These are phyloP conservation scores for Echium plantagineum DNA, from an alignment of 257 asterid species.

Conservation along the genomic window DNA sequence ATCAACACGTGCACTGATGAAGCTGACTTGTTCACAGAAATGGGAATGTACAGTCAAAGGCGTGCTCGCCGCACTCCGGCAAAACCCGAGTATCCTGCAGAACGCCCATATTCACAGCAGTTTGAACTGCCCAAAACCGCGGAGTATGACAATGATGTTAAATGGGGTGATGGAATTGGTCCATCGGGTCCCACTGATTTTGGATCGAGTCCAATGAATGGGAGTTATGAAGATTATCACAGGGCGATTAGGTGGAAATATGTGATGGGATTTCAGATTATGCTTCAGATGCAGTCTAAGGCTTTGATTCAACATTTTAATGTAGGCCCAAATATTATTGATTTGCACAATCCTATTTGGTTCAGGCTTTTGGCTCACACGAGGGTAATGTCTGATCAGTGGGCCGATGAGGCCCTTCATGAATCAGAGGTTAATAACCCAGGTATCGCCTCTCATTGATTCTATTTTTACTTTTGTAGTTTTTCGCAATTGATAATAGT, in stretches of 20 bases:
- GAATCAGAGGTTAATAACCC: constrained; percentile 51
- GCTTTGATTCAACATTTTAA: constrained; percentile 62
- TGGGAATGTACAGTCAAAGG: constrained; percentile 23
- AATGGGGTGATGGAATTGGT: constrained; percentile 32
- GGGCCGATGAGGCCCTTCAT: constrained; percentile 53
- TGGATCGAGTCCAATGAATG: constrained; percentile 20
- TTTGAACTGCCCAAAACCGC: constrained; percentile 10
- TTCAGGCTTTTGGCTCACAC: constrained; percentile 50
- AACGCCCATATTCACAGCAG: constrained; percentile 20
- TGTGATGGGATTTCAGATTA: constrained; percentile 47
- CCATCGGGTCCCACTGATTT: constrained; percentile 50
- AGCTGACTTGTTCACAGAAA: constrained; percentile 18
- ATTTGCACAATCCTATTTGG: constrained; percentile 59
- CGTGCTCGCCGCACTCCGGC: constrained; percentile 24
- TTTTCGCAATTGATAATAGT: background rate
- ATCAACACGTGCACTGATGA: constrained; percentile 42
- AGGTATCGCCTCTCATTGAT: constrained; percentile 26
- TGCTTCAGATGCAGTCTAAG: constrained; percentile 72
- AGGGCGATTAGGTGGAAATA: constrained; percentile 50
- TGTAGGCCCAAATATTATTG: constrained; percentile 53
- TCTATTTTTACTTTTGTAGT: background rate
- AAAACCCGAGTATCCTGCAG: constrained; percentile 27
- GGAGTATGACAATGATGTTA: background rate
- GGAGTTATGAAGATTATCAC: constrained; percentile 39
- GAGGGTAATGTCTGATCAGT: constrained; percentile 44